Percentiles rank a stretch among this genome's conserved stretches.
Evolutionary conservation across 1,284 basidiomycete genomes (phyloP).

Genomic region (Pseudozyma pruni): DNA sequence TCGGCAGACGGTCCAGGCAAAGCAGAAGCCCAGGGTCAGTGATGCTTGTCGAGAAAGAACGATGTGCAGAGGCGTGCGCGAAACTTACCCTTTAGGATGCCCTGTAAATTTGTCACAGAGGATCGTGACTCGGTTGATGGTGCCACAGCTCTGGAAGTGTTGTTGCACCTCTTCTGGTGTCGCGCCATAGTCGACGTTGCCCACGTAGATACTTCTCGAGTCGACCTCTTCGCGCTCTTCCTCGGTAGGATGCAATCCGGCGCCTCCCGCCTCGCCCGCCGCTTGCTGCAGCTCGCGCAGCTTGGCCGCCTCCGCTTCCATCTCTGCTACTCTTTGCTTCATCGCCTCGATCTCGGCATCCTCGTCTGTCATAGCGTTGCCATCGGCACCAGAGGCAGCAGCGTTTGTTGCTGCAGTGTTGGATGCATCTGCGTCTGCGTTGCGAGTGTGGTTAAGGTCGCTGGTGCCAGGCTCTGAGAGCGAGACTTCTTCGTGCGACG

Average conservation of each 20-base stretch:
- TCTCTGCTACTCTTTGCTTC: conserved; percentile 82
- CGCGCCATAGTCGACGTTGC: conserved; percentile 97
- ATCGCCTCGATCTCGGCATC: conserved; percentile 74
- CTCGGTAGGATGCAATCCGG: conserved; percentile 48
- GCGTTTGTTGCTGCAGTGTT: conserved; percentile 5
- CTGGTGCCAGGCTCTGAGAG: conserved; percentile 38
- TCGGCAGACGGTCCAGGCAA: too few species aligned
- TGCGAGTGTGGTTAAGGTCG: conserved; percentile 20
- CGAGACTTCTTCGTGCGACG: conserved; percentile 47
- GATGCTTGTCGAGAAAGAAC: too few species aligned
- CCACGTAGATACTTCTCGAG: conserved; percentile 89
- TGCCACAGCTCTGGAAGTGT: conserved; percentile 96
- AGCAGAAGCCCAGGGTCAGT: background rate
- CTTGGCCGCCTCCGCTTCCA: conserved; percentile 89
- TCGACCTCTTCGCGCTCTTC: conserved; percentile 77
- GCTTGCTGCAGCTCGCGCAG: conserved; percentile 89
- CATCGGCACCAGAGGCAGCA: conserved; percentile 7
- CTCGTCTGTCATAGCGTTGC: conserved; percentile 46
- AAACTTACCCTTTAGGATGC: conserved; percentile 92
- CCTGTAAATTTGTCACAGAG: conserved; percentile 99
- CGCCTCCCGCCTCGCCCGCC: conserved; percentile 72
- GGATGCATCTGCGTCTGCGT: conserved; percentile 2
- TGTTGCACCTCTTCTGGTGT: conserved; percentile 98
- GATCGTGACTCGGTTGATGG: conserved; percentile 98
- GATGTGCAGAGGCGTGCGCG: background rate